Conservation (phyloP, 345 rosid genomes). For the Physaria fendleri region DNA sequence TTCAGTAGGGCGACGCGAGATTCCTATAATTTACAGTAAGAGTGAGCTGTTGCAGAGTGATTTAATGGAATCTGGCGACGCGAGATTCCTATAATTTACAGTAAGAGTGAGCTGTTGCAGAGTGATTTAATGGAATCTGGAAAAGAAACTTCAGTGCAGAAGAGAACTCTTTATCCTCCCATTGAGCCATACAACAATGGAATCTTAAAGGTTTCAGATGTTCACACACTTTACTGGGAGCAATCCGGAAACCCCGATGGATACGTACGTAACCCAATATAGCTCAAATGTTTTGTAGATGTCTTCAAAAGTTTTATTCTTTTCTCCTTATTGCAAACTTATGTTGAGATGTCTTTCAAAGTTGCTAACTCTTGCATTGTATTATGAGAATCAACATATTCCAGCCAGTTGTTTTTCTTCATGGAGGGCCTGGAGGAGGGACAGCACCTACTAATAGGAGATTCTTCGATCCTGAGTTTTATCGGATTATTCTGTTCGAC, state of each 20-base stretch:
- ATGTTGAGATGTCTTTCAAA: not conserved
- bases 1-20: not conserved
- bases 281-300: no score
- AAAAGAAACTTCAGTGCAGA: slow-evolving; percentile 34
- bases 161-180: slow-evolving; percentile 45
- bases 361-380: not conserved
- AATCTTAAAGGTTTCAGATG: slow-evolving; percentile 69
- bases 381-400: slow-evolving; percentile 12
- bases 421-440: slow-evolving; percentile 99
- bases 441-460: slow-evolving; percentile 67
- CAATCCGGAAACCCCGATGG: slow-evolving; percentile 93
- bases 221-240: slow-evolving; percentile 74
- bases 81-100: not conserved
- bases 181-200: slow-evolving; percentile 70
- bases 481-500: slow-evolving; percentile 76
- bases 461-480: slow-evolving; percentile 83
- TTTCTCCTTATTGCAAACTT: no score
- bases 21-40: not conserved
- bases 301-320: no score
- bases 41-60: slow-evolving; percentile 31
- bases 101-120: slow-evolving; percentile 28
- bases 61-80: slow-evolving; percentile 40
- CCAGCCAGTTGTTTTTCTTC: slow-evolving; percentile 96
- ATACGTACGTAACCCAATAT: slow-evolving; percentile 67
- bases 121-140: slow-evolving; percentile 39